phyloP scores from a whole-genome alignment of 2,329 filamentous ascomycete species.

The Orbilia javanica region DNA sequence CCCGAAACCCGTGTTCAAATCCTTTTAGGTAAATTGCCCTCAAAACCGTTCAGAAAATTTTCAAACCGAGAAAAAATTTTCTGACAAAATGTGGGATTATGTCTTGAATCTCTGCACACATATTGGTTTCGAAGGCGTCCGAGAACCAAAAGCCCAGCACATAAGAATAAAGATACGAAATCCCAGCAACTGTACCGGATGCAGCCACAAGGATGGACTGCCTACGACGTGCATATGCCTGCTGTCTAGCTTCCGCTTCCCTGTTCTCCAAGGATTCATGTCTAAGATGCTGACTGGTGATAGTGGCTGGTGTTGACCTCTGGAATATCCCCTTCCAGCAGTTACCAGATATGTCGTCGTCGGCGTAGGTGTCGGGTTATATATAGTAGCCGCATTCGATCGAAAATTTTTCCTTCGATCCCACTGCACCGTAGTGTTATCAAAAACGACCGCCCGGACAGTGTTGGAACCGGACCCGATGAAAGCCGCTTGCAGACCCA shows the following conservation, averaged over 20 bases:
- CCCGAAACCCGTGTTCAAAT: slow-evolving; percentile 25
- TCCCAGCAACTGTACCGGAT: slow-evolving; percentile 56
- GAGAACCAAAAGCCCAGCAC: slow-evolving; percentile 32
- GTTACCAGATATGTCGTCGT: slow-evolving; percentile 23
- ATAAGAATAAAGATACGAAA: slow-evolving; percentile 42
- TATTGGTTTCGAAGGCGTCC: slow-evolving; percentile 25
- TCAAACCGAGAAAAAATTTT: slow-evolving; percentile 24
- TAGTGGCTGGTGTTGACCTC: slow-evolving; percentile 54
- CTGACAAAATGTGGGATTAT: slow-evolving; percentile 44
- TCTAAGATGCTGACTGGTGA: slow-evolving; percentile 55
- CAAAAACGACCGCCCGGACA: slow-evolving; percentile 30
- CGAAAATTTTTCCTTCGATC: slow-evolving; percentile 39
- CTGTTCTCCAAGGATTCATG: slow-evolving; percentile 48
- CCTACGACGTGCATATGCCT: slow-evolving; percentile 52
- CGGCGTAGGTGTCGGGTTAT: slow-evolving; percentile 51
- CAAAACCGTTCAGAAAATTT: slow-evolving; percentile 27
- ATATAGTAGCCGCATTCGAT: slow-evolving; percentile 57
- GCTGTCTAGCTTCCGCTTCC: slow-evolving; percentile 55
- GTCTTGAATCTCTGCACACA: slow-evolving; percentile 43
- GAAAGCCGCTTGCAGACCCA: slow-evolving; percentile 52
- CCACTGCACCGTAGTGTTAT: too few species aligned
- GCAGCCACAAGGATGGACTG: slow-evolving; percentile 56
- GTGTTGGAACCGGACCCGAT: slow-evolving; percentile 41
- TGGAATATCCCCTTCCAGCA: slow-evolving; percentile 49
- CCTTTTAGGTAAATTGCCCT: slow-evolving; percentile 41